phyloP scores from a whole-genome alignment of 495 filamentous ascomycete genomes.

The Sordaria brevicollis region DNA sequence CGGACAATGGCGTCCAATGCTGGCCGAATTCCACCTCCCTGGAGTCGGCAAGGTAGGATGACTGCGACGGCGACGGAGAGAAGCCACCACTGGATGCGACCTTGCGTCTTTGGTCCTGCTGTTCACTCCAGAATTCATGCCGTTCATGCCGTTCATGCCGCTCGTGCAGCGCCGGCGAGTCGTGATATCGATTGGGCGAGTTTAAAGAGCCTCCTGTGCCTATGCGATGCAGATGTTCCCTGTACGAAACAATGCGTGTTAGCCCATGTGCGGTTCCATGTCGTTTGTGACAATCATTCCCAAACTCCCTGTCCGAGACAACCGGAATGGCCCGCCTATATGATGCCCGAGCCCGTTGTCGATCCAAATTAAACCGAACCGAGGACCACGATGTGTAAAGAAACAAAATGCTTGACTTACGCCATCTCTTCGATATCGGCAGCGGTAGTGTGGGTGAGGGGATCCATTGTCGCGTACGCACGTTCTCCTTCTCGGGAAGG shows the following conservation, averaged over 20 bases:
- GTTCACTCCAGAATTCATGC: not conserved
- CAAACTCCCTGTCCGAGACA: not conserved
- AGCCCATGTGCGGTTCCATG: conserved; percentile 1
- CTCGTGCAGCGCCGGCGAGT: conserved; percentile 1
- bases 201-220: conserved; percentile 1
- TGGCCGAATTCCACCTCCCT: not conserved
- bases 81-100: not conserved
- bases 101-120: not conserved
- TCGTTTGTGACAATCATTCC: not conserved
- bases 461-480: conserved; percentile 1
- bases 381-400: not conserved
- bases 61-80: not conserved
- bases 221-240: conserved; percentile 6
- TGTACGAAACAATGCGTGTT: not conserved
- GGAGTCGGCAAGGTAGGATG: not conserved
- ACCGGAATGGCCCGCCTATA: not conserved
- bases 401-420: conserved; percentile 3
- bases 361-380: not conserved
- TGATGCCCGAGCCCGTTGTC: not conserved
- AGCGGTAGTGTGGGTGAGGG: not conserved
- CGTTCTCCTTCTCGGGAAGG: not conserved
- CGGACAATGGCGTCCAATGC: not conserved
- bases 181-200: not conserved
- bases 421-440: conserved; percentile 11
- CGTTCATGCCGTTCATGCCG: not conserved